phyloP scores from a whole-genome alignment of 345 rosid genomes.

The Firmiana major region DNA sequence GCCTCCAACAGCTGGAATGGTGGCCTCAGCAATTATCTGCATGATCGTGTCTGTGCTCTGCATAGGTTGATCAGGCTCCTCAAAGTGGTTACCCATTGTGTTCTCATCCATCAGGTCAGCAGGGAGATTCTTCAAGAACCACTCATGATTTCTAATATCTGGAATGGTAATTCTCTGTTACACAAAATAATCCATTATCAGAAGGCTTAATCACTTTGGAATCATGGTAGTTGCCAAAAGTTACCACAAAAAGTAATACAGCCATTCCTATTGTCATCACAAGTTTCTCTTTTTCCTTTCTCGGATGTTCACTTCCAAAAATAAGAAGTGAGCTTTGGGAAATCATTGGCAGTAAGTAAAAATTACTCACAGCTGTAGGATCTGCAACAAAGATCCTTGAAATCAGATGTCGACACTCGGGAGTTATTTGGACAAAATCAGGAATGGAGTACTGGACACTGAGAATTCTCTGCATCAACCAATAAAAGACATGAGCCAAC shows the following conservation, averaged over 20 bases:
- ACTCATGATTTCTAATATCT: constrained; percentile 65
- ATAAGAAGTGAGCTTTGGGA: not conserved
- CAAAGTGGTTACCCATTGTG: constrained; percentile 47
- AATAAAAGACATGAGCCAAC: not conserved
- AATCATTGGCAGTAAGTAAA: not conserved
- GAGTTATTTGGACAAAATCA: constrained; percentile 63
- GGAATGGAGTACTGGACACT: constrained; percentile 86
- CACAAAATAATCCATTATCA: constrained; percentile 9
- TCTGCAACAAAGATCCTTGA: constrained; percentile 84
- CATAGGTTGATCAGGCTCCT: constrained; percentile 86
- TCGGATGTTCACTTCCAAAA: not conserved
- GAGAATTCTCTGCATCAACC: constrained; percentile 65
- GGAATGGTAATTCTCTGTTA: constrained; percentile 86
- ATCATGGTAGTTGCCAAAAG: not conserved
- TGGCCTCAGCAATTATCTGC: constrained; percentile 94
- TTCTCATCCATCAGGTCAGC: constrained; percentile 66
- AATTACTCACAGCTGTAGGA: constrained; percentile 56
- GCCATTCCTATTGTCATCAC: not conserved
- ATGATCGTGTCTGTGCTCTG: constrained; percentile 80
- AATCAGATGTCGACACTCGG: constrained; percentile 74
- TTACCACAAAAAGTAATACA: not conserved
- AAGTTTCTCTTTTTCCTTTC: not conserved
- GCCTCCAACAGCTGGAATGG: constrained; percentile 66
- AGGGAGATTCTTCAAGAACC: constrained; percentile 95
- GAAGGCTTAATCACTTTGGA: not conserved